Base-by-base conservation (phyloP, 768 basidiomycete species). In the Termitomyces heimii region DNA sequence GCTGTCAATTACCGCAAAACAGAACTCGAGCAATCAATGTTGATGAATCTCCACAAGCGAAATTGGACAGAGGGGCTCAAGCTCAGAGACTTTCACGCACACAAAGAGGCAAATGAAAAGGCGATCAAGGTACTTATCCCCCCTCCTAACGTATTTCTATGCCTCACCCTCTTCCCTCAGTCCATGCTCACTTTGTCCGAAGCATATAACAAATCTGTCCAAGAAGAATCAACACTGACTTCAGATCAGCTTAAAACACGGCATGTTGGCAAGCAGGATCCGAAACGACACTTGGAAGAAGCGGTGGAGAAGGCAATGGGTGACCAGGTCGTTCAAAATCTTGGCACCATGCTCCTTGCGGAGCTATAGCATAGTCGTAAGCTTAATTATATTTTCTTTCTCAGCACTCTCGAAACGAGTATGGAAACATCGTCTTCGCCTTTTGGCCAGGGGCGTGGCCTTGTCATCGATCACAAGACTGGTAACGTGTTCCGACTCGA, bases 31-130 rank as follows among this genome's bases (percentile, higher is more conserved):
- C 97, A 99, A 70, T 84, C 89, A 18, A 99, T 99, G 97, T 74
- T 99, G 63, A 93, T 98, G 89, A 99, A 98, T 71, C 75, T 99
- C 65, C 97, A 99, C 78, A 98, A 98, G 73, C 81, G 94, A 66
- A 96, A 97, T 68, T 99, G 97, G 97, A 98, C 97, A 2, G 95
- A 98, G 71, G 97, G 96, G 1, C 75, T 99, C 62, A 92, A 90
- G 69, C 71, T 99, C 67, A 81, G 86, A 42, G 94, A 98, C 73
- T 98, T 98, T 73, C 82, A 89, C 71, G 73, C 81, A 54, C 92
- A 95, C 72, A 93, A 94, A 67, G 84, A 91, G 71, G 75, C 75
- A 31, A 98, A 98, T 66, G 94, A 98, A 75, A 87, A 85, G 66
- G 88, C 91, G 31, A 94, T 99, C 77, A 94, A 97, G 84, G 96